A percentile compares a stretch with the other conserved stretches of the same genome.
Evolutionary conservation across 2,329 filamentous ascomycete genomes (phyloP).

Genomic region (Xylaria arbuscula): DNA sequence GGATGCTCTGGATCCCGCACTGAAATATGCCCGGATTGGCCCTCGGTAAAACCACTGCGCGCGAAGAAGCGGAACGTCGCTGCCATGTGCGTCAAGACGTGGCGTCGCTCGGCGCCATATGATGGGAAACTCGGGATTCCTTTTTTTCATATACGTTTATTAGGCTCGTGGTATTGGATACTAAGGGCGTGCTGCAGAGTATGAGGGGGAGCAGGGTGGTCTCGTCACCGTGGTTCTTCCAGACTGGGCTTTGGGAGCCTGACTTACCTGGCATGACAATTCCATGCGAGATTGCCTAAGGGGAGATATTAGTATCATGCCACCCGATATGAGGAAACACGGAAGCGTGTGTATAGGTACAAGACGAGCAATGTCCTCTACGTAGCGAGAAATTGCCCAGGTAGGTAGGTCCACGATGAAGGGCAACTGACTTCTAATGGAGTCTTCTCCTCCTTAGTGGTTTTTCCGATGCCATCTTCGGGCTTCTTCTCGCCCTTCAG

Average conservation of each 20-base stretch:
- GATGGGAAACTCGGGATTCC: constrained; percentile 58
- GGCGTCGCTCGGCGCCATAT: constrained; percentile 63
- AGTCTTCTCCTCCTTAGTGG: constrained; percentile 42
- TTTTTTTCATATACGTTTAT: constrained; percentile 36
- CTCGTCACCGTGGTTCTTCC: not conserved
- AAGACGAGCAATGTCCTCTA: not conserved
- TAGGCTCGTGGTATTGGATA: not conserved
- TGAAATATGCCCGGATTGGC: constrained; percentile 66
- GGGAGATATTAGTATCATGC: constrained; percentile 12
- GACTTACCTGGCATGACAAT: constrained; percentile 49
- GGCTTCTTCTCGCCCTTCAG: constrained; percentile 38
- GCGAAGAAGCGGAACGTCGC: constrained; percentile 76
- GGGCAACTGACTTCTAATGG: constrained; percentile 45
- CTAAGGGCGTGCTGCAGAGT: not conserved
- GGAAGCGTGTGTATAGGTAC: constrained; percentile 4
- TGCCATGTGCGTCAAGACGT: constrained; percentile 74
- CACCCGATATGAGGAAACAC: not conserved
- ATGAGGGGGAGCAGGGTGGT: not conserved
- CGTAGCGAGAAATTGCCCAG: not conserved
- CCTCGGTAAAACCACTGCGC: constrained; percentile 73
- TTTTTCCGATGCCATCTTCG: constrained; percentile 26
- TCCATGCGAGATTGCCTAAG: constrained; percentile 52
- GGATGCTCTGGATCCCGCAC: constrained; percentile 48
- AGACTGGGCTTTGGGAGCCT: constrained; percentile 6
- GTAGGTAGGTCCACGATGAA: not conserved